These are phyloP conservation scores for Aspergillus steynii DNA, from an alignment of 495 filamentous ascomycete species.

Conservation along the genomic window DNA sequence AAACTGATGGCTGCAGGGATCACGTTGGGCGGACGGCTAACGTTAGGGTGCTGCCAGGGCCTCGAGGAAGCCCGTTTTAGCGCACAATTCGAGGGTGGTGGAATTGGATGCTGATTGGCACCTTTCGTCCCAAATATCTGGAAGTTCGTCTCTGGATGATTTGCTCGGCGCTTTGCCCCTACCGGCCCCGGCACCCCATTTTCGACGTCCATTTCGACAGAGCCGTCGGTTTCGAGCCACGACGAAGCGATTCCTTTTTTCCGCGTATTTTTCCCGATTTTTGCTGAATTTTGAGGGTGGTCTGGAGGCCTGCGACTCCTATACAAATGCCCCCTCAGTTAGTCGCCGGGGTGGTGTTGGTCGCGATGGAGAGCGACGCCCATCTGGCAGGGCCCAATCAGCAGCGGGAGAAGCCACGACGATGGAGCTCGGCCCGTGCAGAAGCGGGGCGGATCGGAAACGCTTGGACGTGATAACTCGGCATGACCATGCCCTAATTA, in stretches of 20 bases:
- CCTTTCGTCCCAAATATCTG: not conserved
- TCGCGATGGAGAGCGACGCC: conserved; percentile 8
- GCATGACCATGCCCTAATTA: no score
- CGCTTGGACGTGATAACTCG: conserved; percentile 9
- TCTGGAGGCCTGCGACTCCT: not conserved
- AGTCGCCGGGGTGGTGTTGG: conserved; percentile 15
- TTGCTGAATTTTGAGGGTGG: conserved; percentile 4
- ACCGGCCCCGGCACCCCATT: no score
- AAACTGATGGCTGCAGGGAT: conserved; percentile 17
- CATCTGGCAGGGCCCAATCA: not conserved
- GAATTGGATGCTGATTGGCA: conserved; percentile 8
- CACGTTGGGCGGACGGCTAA: conserved; percentile 6
- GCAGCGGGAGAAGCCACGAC: no score
- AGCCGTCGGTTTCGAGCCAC: no score
- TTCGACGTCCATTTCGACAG: no score
- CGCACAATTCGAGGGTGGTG: not conserved
- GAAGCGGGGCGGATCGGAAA: conserved; percentile 8
- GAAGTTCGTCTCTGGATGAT: not conserved
- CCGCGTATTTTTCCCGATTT: not conserved
- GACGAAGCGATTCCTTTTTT: not conserved
- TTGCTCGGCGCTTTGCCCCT: not conserved
- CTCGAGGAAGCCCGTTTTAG: not conserved
- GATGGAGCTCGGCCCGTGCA: conserved; percentile 15
- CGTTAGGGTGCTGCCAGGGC: conserved; percentile 9
- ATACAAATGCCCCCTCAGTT: not conserved